Conservation (phyloP, 768 basidiomycete genomes). For the Lyophyllum decastes region DNA sequence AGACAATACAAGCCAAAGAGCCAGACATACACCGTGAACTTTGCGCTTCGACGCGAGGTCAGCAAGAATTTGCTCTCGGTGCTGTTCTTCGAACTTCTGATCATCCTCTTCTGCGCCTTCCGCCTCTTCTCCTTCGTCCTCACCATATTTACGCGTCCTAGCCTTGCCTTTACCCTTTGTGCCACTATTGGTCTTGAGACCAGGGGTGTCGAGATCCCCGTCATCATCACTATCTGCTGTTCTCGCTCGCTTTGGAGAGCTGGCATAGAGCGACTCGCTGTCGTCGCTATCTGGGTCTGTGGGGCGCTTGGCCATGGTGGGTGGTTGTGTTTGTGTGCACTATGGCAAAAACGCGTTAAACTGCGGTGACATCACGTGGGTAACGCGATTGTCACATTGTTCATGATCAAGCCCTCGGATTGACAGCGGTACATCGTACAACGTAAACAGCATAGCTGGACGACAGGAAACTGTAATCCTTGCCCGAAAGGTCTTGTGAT, state of each 20-base stretch:
- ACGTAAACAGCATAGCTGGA: too few relatives aligned
- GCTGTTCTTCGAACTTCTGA: constrained; percentile 62
- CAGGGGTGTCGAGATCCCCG: constrained; percentile 20
- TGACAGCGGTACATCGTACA: too few relatives aligned
- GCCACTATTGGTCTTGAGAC: constrained; percentile 13
- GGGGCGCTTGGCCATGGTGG: constrained; percentile 62
- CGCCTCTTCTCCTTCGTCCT: constrained; percentile 30
- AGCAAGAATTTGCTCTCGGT: constrained; percentile 56
- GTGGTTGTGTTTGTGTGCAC: not conserved
- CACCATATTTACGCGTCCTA: constrained; percentile 35
- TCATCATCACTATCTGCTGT: constrained; percentile 28
- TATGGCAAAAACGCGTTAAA: constrained; percentile 7
- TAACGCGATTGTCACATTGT: not conserved
- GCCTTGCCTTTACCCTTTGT: constrained; percentile 29
- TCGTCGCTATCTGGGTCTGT: constrained; percentile 44
- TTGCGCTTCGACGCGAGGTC: constrained; percentile 50
- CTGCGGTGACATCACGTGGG: constrained; percentile 6
- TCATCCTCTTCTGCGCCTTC: constrained; percentile 59
- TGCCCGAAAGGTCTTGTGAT: too few relatives aligned
- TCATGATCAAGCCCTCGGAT: not conserved
- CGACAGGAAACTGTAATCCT: too few relatives aligned
- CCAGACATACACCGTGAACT: constrained; percentile 45
- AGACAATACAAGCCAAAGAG: constrained; percentile 2
- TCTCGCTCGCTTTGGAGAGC: constrained; percentile 33
- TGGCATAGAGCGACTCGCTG: constrained; percentile 30